Evolutionary conservation across 73 alveolate species (phyloP), one percentile per base, ranked within the genome.

Genomic region (Urostyla sp.): DNA sequence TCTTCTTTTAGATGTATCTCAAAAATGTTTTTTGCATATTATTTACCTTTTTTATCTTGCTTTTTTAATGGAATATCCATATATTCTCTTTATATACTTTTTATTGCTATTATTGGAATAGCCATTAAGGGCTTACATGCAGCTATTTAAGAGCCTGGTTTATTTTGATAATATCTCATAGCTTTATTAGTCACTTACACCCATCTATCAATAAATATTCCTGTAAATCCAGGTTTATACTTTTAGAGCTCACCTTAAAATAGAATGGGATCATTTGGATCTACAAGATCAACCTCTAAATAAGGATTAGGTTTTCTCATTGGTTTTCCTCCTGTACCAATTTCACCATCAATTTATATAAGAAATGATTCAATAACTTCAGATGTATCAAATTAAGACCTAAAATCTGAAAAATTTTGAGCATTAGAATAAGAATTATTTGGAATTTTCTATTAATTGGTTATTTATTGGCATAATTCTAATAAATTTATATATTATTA

Each of bases 101-200:
- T 63, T 5, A 63, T 63, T 18, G 79, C 79, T 38, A 63, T 63
- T 8, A 63, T 24, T 5, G 79, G 79, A 23, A 63, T 43, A 38
- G 79, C 79, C 79, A 63, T 63, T 5, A 63, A 23, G 2, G 79
- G 79, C 44, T 63, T 63, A 37, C 79, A 57, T 5, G 79, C 79
- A 11, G 79, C 79, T 20, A 63, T 27, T 23, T 63, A 63, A 4
- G 79, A 63, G 8, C 79, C 79, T 13, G 79, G 86, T 30, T 74
- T 36, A 55, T 74, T 52, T 13, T 58, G 57, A 52, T 44, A 74
- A 38, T 74, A 74, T 30, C 86, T 48, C 4, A 74, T 38, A 3
- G 86, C 86, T 50, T 74, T 74, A n/a, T 60, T 48, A 0, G 86
- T 74, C 7, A 74, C 86, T 74, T 74, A 54, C n/a, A 74, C 75